These are phyloP conservation scores for Trichoderma breve DNA, from an alignment of 2,329 filamentous ascomycete species.

Conservation along the genomic window DNA sequence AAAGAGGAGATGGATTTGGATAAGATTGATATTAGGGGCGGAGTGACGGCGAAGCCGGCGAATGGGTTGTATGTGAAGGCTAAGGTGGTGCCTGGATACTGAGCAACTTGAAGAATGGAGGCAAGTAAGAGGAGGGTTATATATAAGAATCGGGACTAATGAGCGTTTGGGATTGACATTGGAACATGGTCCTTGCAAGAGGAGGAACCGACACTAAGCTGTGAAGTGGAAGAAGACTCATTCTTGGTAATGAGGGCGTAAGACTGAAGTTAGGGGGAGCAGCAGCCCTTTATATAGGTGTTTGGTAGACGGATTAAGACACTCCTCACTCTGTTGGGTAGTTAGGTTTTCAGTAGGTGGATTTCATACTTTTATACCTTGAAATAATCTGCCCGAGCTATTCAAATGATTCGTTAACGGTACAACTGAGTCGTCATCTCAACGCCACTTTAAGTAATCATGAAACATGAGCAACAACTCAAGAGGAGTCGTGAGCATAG, in stretches of 20 bases:
- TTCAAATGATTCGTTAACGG: neutral
- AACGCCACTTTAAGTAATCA: neutral
- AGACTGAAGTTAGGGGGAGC: neutral
- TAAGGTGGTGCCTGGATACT: constrained; percentile 64
- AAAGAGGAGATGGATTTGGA: constrained; percentile 63
- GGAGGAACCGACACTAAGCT: neutral
- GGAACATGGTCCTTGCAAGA: neutral
- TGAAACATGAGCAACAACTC: neutral
- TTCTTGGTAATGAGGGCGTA: neutral
- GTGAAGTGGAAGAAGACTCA: neutral
- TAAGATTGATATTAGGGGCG: constrained; percentile 65
- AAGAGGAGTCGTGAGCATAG: neutral
- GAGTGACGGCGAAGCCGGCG: constrained; percentile 69
- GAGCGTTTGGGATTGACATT: neutral
- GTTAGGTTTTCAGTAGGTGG: neutral
- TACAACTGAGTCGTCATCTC: neutral
- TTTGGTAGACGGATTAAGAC: neutral
- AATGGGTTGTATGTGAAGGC: constrained; percentile 70
- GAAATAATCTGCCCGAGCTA: neutral
- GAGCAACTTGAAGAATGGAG: constrained; percentile 2
- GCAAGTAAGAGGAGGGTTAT: neutral
- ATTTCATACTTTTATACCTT: neutral
- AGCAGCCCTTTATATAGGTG: neutral
- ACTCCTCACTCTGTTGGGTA: neutral
- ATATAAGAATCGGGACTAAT: neutral